Conservation (phyloP, 305 asterid genomes). For the Fraxinus velutina region DNA sequence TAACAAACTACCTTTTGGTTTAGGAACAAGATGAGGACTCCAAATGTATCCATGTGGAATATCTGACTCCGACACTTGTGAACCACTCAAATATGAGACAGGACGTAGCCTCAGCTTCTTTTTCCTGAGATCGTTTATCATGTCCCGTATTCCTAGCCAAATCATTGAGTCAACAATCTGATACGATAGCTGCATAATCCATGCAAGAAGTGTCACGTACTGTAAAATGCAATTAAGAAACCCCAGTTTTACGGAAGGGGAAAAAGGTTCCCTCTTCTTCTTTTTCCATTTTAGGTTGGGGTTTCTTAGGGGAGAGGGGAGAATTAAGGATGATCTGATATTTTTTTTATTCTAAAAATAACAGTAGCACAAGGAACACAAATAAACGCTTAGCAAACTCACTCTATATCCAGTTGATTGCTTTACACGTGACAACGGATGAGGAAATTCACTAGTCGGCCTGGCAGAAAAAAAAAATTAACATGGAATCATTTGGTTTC, state of each 20-base stretch:
- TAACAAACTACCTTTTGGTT: conserved; percentile 71
- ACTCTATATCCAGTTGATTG: conserved; percentile 96
- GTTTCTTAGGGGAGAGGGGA: neutral
- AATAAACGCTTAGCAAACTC: conserved; percentile 25
- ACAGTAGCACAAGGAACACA: conserved; percentile 14
- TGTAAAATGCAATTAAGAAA: neutral
- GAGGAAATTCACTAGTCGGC: conserved; percentile 64
- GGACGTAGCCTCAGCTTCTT: conserved; percentile 84
- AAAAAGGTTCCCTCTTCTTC: neutral
- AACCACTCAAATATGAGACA: conserved; percentile 86
- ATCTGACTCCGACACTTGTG: conserved; percentile 73
- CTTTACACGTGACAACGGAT: conserved; percentile 92
- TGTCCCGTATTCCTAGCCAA: conserved; percentile 96
- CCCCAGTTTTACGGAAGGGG: neutral
- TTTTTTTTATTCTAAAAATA: neutral
- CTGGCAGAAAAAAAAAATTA: conserved; percentile 29
- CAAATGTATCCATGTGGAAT: conserved; percentile 93
- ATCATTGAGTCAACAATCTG: conserved; percentile 93
- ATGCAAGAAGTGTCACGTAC: conserved; percentile 28
- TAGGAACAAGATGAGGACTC: conserved; percentile 99
- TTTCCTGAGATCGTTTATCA: conserved; percentile 89
- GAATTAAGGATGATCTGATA: neutral
- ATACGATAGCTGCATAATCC: conserved; percentile 79
- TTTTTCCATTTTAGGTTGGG: neutral
- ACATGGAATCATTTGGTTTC: conserved; percentile 2